Evolutionary conservation across 495 filamentous ascomycete species (phyloP).

Genomic region (Lepidopterella palustris): DNA sequence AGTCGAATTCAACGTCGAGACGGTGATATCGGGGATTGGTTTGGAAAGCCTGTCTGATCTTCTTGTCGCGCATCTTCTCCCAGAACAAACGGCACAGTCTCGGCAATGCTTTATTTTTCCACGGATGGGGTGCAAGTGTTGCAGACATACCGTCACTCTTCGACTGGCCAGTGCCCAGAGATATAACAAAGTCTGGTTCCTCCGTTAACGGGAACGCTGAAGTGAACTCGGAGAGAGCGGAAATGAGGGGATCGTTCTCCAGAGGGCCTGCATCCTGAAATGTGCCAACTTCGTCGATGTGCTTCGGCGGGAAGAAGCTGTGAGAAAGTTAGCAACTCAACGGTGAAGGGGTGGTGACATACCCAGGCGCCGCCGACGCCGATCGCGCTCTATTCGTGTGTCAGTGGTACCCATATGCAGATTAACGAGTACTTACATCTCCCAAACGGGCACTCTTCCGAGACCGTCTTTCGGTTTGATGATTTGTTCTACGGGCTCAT

Average conservation of each 20-base stretch:
- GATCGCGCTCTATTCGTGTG: slow-evolving; percentile 17
- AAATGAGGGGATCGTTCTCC: slow-evolving; percentile 33
- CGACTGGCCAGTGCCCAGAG: slow-evolving; percentile 33
- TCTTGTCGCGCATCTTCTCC: not conserved
- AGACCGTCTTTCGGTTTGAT: not conserved
- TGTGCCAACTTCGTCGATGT: slow-evolving; percentile 30
- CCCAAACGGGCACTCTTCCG: not conserved
- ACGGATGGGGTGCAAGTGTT: not conserved
- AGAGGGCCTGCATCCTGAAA: slow-evolving; percentile 39
- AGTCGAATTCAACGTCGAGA: not conserved
- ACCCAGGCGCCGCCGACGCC: slow-evolving; percentile 27
- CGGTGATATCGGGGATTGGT: not conserved
- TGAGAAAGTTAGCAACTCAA: slow-evolving; percentile 20
- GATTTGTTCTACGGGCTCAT: not conserved
- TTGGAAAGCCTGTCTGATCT: not conserved
- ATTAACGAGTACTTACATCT: not conserved
- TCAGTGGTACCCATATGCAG: not conserved
- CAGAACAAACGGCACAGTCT: not conserved
- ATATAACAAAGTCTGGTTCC: slow-evolving; percentile 33
- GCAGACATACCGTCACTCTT: not conserved
- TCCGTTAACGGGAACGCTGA: slow-evolving; percentile 31
- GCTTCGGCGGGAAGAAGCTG: slow-evolving; percentile 19
- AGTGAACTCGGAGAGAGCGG: slow-evolving; percentile 32
- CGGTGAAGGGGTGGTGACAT: not conserved
- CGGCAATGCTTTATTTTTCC: not conserved